phyloP scores from a whole-genome alignment of 192 early-diverging fungal species.

The Umbelopsis sp. region DNA sequence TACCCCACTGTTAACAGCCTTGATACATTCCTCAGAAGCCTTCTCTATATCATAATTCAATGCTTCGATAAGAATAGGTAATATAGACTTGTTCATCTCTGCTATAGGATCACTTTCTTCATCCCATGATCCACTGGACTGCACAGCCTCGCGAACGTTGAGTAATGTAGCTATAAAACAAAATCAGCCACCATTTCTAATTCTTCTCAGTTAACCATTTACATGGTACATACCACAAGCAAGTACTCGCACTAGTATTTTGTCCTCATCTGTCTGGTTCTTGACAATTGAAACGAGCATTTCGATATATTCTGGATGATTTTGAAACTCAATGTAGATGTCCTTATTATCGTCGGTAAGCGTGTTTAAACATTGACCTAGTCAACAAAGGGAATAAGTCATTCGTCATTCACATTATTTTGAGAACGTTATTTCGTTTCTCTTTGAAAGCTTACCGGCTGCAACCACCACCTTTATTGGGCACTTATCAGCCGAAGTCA shows the following conservation, averaged over 20 bases:
- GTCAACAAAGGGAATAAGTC: no score
- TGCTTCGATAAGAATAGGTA: constrained; percentile 48
- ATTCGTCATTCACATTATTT: no score
- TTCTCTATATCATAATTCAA: constrained; percentile 53
- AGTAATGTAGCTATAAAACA: constrained; percentile 42
- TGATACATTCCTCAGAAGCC: constrained; percentile 42
- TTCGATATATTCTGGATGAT: constrained; percentile 55
- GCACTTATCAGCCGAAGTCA: constrained; percentile 50
- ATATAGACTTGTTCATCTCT: constrained; percentile 44
- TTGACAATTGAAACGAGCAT: constrained; percentile 53
- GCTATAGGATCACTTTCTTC: constrained; percentile 34
- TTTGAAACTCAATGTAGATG: constrained; percentile 56
- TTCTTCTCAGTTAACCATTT: constrained; percentile 31
- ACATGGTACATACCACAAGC: constrained; percentile 60
- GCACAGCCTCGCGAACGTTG: constrained; percentile 51
- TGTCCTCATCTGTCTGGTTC: constrained; percentile 50
- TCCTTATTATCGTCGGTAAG: constrained; percentile 78
- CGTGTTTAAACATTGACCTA: constrained; percentile 75
- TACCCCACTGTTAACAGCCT: constrained; percentile 42
- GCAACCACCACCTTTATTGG: constrained; percentile 53
- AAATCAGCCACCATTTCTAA: constrained; percentile 9
- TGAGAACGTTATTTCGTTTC: no score
- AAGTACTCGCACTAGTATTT: constrained; percentile 66
- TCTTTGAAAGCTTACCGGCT: constrained; percentile 27
- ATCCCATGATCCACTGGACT: constrained; percentile 30